These are phyloP conservation scores for Metschnikowia shivogae DNA, from an alignment of 805 yeast species.

Conservation along the genomic window DNA sequence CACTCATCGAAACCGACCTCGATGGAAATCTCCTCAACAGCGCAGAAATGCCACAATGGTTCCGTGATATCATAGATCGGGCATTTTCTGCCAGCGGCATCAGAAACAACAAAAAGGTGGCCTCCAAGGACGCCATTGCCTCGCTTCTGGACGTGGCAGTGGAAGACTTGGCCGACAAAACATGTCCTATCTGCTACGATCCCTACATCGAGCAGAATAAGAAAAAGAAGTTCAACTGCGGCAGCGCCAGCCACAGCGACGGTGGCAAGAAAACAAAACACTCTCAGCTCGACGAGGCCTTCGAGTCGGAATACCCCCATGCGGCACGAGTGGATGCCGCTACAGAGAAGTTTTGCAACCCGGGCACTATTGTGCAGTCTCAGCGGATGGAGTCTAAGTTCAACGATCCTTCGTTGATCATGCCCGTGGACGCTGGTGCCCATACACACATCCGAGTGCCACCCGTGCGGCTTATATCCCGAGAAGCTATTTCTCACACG, in stretches of 20 bases:
- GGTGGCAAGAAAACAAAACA: background rate
- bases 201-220: constrained; percentile 20
- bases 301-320: background rate
- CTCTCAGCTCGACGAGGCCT: background rate
- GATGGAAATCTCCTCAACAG: constrained; percentile 14
- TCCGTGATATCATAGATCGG: constrained; percentile 26
- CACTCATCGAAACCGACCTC: constrained; percentile 14
- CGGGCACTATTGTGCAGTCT: constrained; percentile 6
- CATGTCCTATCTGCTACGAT: constrained; percentile 43
- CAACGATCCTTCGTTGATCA: constrained; percentile 13
- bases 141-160: constrained; percentile 25
- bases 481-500: constrained; percentile 4
- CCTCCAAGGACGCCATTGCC: constrained; percentile 38
- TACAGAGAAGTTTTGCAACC: background rate
- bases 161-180: constrained; percentile 16
- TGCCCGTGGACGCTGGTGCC: constrained; percentile 14
- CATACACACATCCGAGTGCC: constrained; percentile 12
- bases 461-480: constrained; percentile 5
- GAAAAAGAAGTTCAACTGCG: constrained; percentile 9
- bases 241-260: constrained; percentile 7
- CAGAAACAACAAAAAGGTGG: constrained; percentile 22
- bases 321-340: constrained; percentile 3
- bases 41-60: constrained; percentile 18
- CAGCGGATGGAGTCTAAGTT: constrained; percentile 2
- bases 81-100: constrained; percentile 31